Conservation (phyloP, 306 rosid genomes). For the Vigna unguiculata region DNA sequence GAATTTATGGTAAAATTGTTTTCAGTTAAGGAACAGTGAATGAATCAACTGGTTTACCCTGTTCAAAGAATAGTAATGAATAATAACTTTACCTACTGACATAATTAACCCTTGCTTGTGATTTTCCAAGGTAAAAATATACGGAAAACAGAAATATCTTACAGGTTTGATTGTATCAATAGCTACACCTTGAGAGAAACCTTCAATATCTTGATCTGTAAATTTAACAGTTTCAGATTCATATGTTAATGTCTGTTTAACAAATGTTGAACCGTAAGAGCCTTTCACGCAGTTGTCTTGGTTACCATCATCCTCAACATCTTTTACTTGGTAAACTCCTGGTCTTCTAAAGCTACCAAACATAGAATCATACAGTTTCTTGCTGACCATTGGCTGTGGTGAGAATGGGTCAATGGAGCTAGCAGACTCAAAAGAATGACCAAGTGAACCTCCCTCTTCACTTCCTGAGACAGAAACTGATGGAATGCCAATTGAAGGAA, state of each 20-base stretch:
- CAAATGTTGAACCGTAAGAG: slow-evolving; percentile 55
- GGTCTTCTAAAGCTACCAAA: slow-evolving; percentile 53
- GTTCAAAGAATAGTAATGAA: not conserved
- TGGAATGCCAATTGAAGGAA: slow-evolving; percentile 70
- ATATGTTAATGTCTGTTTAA: slow-evolving; percentile 48
- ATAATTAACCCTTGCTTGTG: not conserved
- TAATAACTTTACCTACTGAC: too few species aligned
- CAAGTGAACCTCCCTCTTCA: slow-evolving; percentile 51
- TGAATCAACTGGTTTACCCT: not conserved
- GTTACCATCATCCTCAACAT: slow-evolving; percentile 44
- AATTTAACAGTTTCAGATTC: slow-evolving; percentile 50
- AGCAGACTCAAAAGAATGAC: slow-evolving; percentile 56
- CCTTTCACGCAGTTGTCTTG: slow-evolving; percentile 43
- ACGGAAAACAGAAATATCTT: slow-evolving; percentile 37
- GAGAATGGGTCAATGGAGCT: slow-evolving; percentile 63
- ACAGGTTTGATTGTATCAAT: slow-evolving; percentile 54
- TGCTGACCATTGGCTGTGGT: slow-evolving; percentile 74
- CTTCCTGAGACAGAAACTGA: slow-evolving; percentile 47
- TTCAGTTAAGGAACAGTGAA: not conserved
- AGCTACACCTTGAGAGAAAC: slow-evolving; percentile 42
- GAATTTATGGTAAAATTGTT: not conserved
- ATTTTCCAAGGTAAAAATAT: slow-evolving; percentile 11
- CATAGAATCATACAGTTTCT: slow-evolving; percentile 72
- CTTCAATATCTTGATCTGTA: slow-evolving; percentile 55
- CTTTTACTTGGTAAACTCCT: slow-evolving; percentile 48